A percentile compares a stretch with the other conserved stretches of the same genome.
phyloP scores from a whole-genome alignment of 495 filamentous ascomycete genomes.

The Penicillium angulare region DNA sequence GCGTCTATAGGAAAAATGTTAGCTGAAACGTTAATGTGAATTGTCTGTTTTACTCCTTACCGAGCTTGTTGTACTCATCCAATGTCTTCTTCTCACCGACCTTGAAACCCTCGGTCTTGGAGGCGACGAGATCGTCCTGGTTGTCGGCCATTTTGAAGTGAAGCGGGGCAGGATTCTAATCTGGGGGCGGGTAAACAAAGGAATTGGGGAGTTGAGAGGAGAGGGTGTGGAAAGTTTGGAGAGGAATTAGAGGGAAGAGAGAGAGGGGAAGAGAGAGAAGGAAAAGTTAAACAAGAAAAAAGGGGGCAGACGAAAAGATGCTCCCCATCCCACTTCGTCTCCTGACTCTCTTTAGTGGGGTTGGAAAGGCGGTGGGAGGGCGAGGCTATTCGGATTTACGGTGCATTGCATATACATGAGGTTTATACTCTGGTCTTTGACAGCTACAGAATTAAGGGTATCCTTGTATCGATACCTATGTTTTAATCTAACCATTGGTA shows the following conservation, averaged over 20 bases:
- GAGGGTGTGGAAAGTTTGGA: background rate
- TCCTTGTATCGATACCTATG: too few relatives aligned
- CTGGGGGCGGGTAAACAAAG: conserved; percentile 1
- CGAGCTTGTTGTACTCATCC: conserved; percentile 86
- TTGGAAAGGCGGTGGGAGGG: conserved; percentile 48
- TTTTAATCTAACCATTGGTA: too few relatives aligned
- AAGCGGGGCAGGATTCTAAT: background rate
- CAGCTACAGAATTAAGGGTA: background rate
- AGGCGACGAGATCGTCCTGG: conserved; percentile 78
- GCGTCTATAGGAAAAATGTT: conserved; percentile 39
- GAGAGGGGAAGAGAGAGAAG: background rate
- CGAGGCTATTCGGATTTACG: conserved; percentile 28
- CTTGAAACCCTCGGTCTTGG: conserved; percentile 92
- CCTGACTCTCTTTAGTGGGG: conserved; percentile 39
- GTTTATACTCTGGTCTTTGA: background rate
- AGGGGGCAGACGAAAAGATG: conserved; percentile 4
- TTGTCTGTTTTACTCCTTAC: too few relatives aligned
- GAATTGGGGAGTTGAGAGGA: background rate
- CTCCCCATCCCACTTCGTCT: conserved; percentile 13
- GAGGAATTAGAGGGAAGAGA: background rate
- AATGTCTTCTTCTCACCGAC: conserved; percentile 97
- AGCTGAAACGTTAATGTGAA: too few relatives aligned
- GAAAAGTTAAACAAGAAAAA: conserved; percentile 2
- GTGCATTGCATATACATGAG: background rate
- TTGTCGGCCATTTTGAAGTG: conserved; percentile 62